Conservation (phyloP, 345 rosid genomes). For the Heritiera fomes region DNA sequence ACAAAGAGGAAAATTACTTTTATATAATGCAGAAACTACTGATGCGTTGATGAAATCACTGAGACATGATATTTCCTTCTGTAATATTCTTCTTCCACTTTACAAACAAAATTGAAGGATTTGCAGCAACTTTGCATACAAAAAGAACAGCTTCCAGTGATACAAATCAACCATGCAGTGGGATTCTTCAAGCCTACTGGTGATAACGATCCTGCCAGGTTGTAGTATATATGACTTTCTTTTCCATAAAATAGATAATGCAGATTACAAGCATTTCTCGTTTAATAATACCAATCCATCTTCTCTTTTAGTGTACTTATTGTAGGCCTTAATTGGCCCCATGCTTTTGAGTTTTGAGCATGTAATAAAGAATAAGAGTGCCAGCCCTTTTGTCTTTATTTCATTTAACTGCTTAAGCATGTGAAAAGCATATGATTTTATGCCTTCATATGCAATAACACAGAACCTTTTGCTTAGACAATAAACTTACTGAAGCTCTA, state of each 20-base stretch:
- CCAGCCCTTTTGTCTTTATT: not conserved
- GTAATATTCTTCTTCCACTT: constrained; percentile 1
- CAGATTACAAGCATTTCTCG: not conserved
- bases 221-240: not conserved
- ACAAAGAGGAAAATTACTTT: not conserved
- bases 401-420: constrained; percentile 2
- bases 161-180: not conserved
- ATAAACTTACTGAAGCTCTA: not conserved
- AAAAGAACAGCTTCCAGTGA: not conserved
- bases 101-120: constrained; percentile 1
- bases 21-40: not conserved
- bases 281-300: too few species aligned
- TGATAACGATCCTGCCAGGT: not conserved
- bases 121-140: not conserved
- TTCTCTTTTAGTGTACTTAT: not conserved
- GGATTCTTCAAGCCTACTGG: not conserved
- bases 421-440: not conserved
- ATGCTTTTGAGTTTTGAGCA: too few species aligned
- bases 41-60: not conserved
- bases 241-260: not conserved
- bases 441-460: not conserved
- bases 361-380: too few species aligned
- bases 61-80: not conserved
- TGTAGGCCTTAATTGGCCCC: not conserved
- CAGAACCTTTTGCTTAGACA: too few species aligned